phyloP scores from a whole-genome alignment of 2,329 filamentous ascomycete genomes.

The Colletotrichum coccodes region DNA sequence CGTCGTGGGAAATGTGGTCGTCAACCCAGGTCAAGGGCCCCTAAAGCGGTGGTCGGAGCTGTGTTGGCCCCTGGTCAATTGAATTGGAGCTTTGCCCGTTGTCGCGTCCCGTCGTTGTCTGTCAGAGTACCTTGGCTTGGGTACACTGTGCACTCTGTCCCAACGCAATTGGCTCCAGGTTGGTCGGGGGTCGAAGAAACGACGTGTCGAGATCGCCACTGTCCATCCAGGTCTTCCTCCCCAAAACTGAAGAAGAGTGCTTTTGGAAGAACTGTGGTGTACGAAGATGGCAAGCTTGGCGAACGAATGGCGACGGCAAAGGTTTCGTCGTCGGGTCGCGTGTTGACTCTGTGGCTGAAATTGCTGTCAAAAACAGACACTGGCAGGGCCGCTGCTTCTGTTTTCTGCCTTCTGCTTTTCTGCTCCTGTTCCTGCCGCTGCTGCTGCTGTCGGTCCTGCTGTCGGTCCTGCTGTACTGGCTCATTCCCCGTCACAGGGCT shows the following conservation, averaged over 20 bases:
- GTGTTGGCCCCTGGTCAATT: conserved; percentile 9
- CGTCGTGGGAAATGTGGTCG: conserved; percentile 6
- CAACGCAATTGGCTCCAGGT: neutral
- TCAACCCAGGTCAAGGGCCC: conserved; percentile 7
- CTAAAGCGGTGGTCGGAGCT: conserved; percentile 25
- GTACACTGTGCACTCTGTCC: neutral
- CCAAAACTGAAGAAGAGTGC: neutral
- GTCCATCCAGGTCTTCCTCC: neutral
- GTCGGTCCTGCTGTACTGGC: neutral
- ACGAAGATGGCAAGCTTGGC: neutral
- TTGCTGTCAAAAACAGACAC: neutral
- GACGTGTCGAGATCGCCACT: neutral
- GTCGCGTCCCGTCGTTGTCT: conserved; percentile 8
- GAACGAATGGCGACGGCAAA: conserved; percentile 7
- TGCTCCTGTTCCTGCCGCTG: too few relatives aligned
- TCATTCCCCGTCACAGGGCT: neutral
- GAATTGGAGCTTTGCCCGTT: conserved; percentile 12
- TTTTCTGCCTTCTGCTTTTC: neutral
- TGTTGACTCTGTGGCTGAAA: neutral
- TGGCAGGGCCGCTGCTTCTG: neutral
- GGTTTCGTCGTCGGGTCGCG: conserved; percentile 16
- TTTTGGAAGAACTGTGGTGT: neutral
- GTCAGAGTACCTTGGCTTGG: neutral
- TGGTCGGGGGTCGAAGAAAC: neutral
- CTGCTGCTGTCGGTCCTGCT: neutral